Base-by-base conservation (phyloP, 208 protist genomes). In the Trypanosoma boissoni region DNA sequence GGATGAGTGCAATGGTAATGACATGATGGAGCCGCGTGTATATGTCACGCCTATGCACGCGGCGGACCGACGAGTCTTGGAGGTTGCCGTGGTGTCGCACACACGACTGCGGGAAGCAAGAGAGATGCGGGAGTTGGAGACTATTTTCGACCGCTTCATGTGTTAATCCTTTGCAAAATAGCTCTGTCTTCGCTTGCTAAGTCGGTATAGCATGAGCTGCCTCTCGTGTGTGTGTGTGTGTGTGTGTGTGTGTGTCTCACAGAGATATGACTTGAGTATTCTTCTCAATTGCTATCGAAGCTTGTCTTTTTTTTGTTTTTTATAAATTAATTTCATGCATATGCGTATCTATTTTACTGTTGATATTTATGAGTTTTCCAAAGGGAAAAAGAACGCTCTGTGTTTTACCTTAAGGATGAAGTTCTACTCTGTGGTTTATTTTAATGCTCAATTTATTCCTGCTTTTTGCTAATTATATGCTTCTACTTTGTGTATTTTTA, bases 81-180 rank as follows among this genome's bases (percentile, higher is more conserved):
- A 63, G 43, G 57, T 67, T 24, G 29, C 28, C 21, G 50, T 67
- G 20, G 34, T n/a, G 20, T 44, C 43, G 23, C 52, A 58, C 27
- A 32, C 41, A 24, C 50, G 27, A 46, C 23, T 56, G 14, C 46
- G 34, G 44, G 39, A 41, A 3, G 27, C 37, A 58, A 54, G 46
- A 27, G 44, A 65, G 43, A 5, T 41, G 12, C 44, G 53, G 10
- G 61, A 37, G 32, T 0, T 46, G 16, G 48, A 68, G 34, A 16
- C 48, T 45, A 52, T 63, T 31, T 20, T 14, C 14, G 41, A 63
- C 12, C 41, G 27, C 14, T 63, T 63, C 29, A 54, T 4, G 3
- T 63, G 39, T 41, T 63, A 61, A 28, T 21, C 18, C 2, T 26
- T 42, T 58, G 18, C 14, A 10, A 4, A 12, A 14, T 58, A 29